phyloP scores from a whole-genome alignment of 129 eudicot species.

The Smallanthus sonchifolius region DNA sequence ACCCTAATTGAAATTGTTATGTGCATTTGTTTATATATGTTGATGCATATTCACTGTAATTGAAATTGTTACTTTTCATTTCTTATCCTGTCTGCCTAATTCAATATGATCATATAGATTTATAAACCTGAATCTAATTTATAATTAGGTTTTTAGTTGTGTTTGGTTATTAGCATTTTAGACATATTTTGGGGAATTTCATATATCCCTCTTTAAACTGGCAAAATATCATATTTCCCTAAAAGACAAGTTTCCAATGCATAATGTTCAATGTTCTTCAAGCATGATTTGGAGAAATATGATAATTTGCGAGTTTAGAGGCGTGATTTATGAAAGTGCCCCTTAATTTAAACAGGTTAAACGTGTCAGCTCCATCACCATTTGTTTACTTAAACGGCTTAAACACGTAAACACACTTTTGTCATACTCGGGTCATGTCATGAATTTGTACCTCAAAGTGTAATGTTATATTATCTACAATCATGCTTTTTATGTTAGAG shows the following conservation, averaged over 20 bases:
- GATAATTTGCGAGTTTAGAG: too few relatives aligned
- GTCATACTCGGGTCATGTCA: background rate
- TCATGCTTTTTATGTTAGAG: background rate
- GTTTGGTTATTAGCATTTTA: too few relatives aligned
- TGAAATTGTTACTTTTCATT: background rate
- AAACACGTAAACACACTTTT: too few relatives aligned
- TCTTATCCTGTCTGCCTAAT: too few relatives aligned
- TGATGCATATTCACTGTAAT: background rate
- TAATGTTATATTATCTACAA: background rate
- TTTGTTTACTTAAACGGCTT: background rate
- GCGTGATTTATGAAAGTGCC: too few relatives aligned
- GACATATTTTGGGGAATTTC: too few relatives aligned
- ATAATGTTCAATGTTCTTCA: too few relatives aligned
- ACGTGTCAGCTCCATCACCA: background rate
- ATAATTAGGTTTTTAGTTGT: background rate
- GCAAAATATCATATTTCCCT: too few relatives aligned
- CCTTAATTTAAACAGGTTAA: background rate
- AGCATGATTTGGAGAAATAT: too few relatives aligned
- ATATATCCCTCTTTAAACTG: too few relatives aligned
- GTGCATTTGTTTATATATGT: background rate
- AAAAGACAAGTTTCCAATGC: too few relatives aligned
- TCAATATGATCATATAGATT: background rate
- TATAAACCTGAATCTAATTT: background rate
- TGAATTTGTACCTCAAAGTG: background rate
- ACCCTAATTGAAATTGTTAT: background rate